Evolutionary conservation across 805 yeast genomes (phyloP).

Genomic region (Kurtzmaniella fragi): DNA sequence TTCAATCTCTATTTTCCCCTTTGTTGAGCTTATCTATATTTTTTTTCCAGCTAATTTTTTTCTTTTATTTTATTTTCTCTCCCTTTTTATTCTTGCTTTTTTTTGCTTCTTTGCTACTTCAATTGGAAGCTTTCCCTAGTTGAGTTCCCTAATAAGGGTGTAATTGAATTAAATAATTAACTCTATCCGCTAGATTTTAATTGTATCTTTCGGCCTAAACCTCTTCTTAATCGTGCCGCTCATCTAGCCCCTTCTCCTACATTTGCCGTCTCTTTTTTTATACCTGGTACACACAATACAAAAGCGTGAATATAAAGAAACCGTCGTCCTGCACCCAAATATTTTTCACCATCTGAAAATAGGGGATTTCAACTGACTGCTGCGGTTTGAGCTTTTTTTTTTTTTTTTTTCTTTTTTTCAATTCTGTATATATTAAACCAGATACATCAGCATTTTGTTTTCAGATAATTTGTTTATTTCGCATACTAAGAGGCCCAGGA

Average conservation of each 20-base stretch:
- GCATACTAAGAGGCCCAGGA: neutral
- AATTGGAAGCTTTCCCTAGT: neutral
- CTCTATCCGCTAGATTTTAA: too few species aligned
- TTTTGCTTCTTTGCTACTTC: neutral
- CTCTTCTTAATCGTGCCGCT: too few species aligned
- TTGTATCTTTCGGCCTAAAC: too few species aligned
- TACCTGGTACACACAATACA: too few species aligned
- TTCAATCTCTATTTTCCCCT: too few species aligned
- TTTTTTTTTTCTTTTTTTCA: constrained; percentile 2
- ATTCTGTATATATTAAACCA: neutral
- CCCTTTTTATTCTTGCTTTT: neutral
- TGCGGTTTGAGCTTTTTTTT: neutral
- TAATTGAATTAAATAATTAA: too few species aligned
- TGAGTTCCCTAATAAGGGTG: too few species aligned
- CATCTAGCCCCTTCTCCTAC: too few species aligned
- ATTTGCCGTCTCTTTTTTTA: too few species aligned
- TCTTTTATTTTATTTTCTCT: neutral
- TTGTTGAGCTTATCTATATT: neutral
- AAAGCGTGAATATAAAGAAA: too few species aligned
- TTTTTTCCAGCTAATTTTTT: neutral
- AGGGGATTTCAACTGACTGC: neutral
- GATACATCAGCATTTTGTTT: neutral
- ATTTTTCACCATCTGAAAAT: neutral
- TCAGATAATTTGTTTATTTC: constrained; percentile 1
- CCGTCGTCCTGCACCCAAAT: too few species aligned